Percentiles rank a stretch among this genome's conserved stretches.
These are phyloP conservation scores for Lichenothelia convexa DNA, from an alignment of 495 filamentous ascomycete species.

Conservation along the genomic window DNA sequence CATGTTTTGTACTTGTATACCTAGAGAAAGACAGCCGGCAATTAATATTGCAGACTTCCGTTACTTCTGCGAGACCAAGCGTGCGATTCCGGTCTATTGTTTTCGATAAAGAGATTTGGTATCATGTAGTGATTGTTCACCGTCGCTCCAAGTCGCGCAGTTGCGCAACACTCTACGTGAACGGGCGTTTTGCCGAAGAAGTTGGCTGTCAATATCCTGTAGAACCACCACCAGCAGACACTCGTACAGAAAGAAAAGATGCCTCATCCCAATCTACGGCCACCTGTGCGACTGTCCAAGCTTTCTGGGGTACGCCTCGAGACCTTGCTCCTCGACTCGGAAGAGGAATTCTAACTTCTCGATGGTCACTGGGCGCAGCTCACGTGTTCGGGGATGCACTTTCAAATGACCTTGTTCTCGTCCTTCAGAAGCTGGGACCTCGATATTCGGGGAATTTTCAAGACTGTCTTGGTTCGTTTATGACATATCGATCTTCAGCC, in stretches of 20 bases:
- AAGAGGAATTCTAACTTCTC: constrained; percentile 50
- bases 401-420: constrained; percentile 81
- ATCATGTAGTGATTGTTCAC: constrained; percentile 80
- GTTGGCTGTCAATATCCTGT: constrained; percentile 74
- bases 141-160: constrained; percentile 46
- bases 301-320: constrained; percentile 83
- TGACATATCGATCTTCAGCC: constrained; percentile 92
- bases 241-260: constrained; percentile 33
- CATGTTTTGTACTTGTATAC: constrained; percentile 85
- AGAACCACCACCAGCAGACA: constrained; percentile 40
- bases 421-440: constrained; percentile 74
- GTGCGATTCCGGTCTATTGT: constrained; percentile 72
- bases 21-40: constrained; percentile 88
- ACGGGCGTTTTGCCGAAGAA: constrained; percentile 88
- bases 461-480: constrained; percentile 87
- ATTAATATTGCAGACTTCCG: constrained; percentile 91
- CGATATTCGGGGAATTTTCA: constrained; percentile 92
- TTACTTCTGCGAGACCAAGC: constrained; percentile 69
- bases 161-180: constrained; percentile 73
- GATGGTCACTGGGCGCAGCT: constrained; percentile 76
- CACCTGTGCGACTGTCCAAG: constrained; percentile 51
- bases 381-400: constrained; percentile 75
- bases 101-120: constrained; percentile 66
- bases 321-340: constrained; percentile 74
- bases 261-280: constrained; percentile 1